Conservation (phyloP, 805 yeast genomes). For the Kluyveromyces starmeri region DNA sequence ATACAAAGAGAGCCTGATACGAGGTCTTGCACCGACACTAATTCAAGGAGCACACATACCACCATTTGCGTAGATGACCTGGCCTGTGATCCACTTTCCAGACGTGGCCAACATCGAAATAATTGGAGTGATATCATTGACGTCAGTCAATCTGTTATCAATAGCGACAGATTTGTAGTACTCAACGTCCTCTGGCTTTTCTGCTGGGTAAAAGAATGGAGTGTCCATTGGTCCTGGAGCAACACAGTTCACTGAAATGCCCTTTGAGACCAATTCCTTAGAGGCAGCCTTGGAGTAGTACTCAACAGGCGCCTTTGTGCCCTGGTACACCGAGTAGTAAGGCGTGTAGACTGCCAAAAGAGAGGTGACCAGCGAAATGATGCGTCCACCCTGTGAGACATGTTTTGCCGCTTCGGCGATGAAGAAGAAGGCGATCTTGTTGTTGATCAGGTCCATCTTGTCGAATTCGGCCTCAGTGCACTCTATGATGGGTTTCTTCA, state of each 20-base stretch:
- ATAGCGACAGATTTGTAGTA: constrained; percentile 46
- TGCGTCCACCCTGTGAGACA: constrained; percentile 43
- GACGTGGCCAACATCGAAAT: constrained; percentile 51
- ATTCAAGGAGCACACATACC: constrained; percentile 56
- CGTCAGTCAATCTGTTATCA: constrained; percentile 44
- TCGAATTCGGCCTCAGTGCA: constrained; percentile 48
- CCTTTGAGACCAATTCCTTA: constrained; percentile 39
- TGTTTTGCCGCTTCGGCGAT: constrained; percentile 45
- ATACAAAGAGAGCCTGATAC: too few species aligned
- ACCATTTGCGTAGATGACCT: constrained; percentile 54
- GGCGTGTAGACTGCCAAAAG: constrained; percentile 57
- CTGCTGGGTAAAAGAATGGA: constrained; percentile 56
- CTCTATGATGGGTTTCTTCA: constrained; percentile 51
- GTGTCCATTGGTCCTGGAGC: constrained; percentile 67
- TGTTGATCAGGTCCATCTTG: constrained; percentile 42
- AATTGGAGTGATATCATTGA: constrained; percentile 56
- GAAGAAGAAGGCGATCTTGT: constrained; percentile 54
- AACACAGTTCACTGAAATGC: constrained; percentile 44
- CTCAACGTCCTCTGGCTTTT: constrained; percentile 41
- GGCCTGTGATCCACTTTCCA: constrained; percentile 66
- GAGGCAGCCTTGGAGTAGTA: constrained; percentile 45
- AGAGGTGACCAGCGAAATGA: constrained; percentile 53
- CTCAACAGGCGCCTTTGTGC: constrained; percentile 49
- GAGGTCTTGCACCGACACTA: too few species aligned
- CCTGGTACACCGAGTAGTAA: constrained; percentile 45